phyloP scores from a whole-genome alignment of 352 stramenopile genomes.

The Globisporangium canariense region DNA sequence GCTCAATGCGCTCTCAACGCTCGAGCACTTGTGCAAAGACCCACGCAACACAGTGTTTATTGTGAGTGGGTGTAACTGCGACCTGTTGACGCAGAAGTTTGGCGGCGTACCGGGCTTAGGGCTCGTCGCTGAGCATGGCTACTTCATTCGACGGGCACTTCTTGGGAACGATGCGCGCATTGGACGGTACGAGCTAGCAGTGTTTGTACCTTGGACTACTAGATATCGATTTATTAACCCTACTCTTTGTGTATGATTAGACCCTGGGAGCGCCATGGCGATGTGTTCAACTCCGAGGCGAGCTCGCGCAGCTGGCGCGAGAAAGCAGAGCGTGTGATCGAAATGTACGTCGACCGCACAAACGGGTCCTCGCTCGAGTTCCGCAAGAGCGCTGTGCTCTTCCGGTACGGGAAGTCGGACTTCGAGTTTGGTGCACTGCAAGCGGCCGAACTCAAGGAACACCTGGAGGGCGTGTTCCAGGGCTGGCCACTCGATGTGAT shows the following conservation, averaged over 20 bases:
- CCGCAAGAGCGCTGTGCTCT: constrained; percentile 97
- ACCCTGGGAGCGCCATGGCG: constrained; percentile 68
- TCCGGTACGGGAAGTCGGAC: constrained; percentile 98
- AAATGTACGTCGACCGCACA: constrained; percentile 97
- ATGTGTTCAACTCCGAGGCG: constrained; percentile 54
- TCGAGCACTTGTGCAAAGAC: constrained; percentile 93
- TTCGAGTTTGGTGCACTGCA: constrained; percentile 98
- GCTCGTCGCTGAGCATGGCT: constrained; percentile 97
- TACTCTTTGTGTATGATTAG: neutral
- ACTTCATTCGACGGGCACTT: constrained; percentile 88
- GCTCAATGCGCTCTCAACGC: constrained; percentile 60
- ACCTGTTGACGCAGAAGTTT: constrained; percentile 94
- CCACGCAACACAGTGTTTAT: constrained; percentile 97
- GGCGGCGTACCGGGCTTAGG: constrained; percentile 94
- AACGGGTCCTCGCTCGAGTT: constrained; percentile 98
- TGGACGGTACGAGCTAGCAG: constrained; percentile 22
- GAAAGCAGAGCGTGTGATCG: constrained; percentile 94
- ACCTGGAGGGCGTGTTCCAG: constrained; percentile 93
- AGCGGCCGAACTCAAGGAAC: constrained; percentile 95
- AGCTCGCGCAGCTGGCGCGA: constrained; percentile 89
- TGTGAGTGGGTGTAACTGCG: constrained; percentile 95
- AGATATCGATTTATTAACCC: neutral
- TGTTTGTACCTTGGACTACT: neutral
- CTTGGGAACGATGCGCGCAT: constrained; percentile 70
- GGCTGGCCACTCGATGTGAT: constrained; percentile 76